A percentile compares a stretch with the other conserved stretches of the same genome.
phyloP scores from a whole-genome alignment of 2,329 filamentous ascomycete species.

The Apiospora hydei region DNA sequence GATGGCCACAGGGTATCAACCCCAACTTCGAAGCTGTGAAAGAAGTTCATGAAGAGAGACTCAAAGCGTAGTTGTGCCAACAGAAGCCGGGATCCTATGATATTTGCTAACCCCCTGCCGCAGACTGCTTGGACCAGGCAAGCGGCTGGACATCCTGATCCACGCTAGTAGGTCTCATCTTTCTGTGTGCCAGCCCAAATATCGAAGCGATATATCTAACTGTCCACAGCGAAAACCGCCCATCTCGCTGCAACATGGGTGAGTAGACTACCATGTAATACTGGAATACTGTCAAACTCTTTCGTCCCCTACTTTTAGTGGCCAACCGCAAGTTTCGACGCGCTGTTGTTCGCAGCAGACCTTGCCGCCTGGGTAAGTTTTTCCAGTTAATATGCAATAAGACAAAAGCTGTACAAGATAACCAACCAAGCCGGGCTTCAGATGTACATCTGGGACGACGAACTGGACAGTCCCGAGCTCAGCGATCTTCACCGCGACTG shows the following conservation, averaged over 20 bases:
- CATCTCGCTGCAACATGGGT: constrained; percentile 6
- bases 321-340: constrained; percentile 28
- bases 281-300: too few species aligned
- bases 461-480: constrained; percentile 30
- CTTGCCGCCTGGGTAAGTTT: constrained; percentile 27
- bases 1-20: constrained; percentile 29
- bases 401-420: too few species aligned
- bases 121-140: constrained; percentile 23
- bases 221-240: neutral
- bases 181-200: too few species aligned
- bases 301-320: neutral
- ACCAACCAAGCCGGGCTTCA: neutral
- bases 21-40: constrained; percentile 27
- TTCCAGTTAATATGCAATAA: too few species aligned
- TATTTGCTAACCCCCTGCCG: neutral
- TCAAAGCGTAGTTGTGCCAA: constrained; percentile 26
- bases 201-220: too few species aligned
- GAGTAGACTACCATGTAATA: neutral
- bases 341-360: constrained; percentile 24
- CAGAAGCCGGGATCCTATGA: neutral
- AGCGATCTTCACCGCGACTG: constrained; percentile 22
- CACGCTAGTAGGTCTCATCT: too few species aligned
- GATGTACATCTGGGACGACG: constrained; percentile 32
- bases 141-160: constrained; percentile 21
- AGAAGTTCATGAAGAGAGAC: constrained; percentile 26